Conservation (phyloP, 257 asterid genomes). For the Fraxinus quadrangulata region DNA sequence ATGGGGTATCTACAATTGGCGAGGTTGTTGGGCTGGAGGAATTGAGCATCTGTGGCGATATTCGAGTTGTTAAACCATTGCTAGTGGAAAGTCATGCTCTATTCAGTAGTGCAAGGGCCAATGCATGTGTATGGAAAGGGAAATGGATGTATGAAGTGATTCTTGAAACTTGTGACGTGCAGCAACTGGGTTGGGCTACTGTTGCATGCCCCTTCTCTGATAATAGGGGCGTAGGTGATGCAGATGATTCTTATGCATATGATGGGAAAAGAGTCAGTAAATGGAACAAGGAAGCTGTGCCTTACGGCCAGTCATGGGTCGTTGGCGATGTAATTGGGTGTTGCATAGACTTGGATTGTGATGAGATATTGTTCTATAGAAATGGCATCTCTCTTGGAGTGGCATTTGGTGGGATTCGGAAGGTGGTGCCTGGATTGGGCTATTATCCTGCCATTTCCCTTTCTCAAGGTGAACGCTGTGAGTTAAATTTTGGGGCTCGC, state of each 20-base stretch:
- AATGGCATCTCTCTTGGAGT: slow-evolving; percentile 92
- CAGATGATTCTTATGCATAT: slow-evolving; percentile 89
- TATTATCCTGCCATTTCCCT: slow-evolving; percentile 94
- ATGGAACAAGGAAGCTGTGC: slow-evolving; percentile 82
- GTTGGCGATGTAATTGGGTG: slow-evolving; percentile 96
- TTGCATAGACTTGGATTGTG: slow-evolving; percentile 82
- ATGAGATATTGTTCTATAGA: slow-evolving; percentile 70
- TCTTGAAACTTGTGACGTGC: slow-evolving; percentile 90
- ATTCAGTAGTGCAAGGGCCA: slow-evolving; percentile 86
- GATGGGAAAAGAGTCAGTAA: slow-evolving; percentile 90
- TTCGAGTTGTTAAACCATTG: slow-evolving; percentile 68
- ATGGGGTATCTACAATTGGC: slow-evolving; percentile 55
- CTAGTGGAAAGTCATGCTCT: slow-evolving; percentile 85
- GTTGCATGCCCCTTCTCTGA: slow-evolving; percentile 84
- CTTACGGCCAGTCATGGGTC: slow-evolving; percentile 94
- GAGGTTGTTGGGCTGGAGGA: slow-evolving; percentile 70
- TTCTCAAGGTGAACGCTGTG: slow-evolving; percentile 96
- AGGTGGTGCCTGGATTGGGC: slow-evolving; percentile 96
- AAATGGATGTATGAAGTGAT: slow-evolving; percentile 98
- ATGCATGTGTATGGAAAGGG: slow-evolving; percentile 94
- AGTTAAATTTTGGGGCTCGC: slow-evolving; percentile 79
- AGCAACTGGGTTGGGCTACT: slow-evolving; percentile 97
- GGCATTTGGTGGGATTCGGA: slow-evolving; percentile 81
- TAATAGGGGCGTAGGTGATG: slow-evolving; percentile 92
- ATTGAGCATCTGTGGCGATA: slow-evolving; percentile 83